Evolutionary conservation across 2,329 filamentous ascomycete species (phyloP).

Genomic region (Tolypocladium sp.): DNA sequence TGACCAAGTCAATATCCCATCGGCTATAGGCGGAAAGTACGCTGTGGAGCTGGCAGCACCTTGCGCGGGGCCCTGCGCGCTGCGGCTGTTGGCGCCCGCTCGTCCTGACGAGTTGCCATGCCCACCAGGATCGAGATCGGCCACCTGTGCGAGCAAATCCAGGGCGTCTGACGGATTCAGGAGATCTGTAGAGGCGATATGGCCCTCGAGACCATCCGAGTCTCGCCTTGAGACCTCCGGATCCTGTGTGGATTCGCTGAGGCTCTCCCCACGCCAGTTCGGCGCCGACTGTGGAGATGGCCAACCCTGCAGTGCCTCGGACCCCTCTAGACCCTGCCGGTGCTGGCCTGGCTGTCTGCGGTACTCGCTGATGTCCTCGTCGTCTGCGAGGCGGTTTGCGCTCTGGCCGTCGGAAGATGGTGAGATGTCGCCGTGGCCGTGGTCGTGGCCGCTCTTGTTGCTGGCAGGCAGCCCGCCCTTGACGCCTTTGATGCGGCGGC

Average conservation of each 20-base stretch:
- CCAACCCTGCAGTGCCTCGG: constrained; percentile 3
- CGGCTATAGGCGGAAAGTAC: constrained; percentile 22
- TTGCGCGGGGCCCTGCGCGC: constrained; percentile 3
- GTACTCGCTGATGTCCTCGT: constrained; percentile 5
- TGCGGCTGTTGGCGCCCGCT: constrained; percentile 5
- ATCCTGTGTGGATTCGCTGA: constrained; percentile 5
- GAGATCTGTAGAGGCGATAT: constrained; percentile 29
- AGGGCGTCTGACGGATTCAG: constrained; percentile 32
- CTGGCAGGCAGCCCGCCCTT: constrained; percentile 3
- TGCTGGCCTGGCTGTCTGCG: neutral
- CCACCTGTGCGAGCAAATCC: constrained; percentile 29
- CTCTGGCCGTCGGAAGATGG: neutral
- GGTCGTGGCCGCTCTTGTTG: neutral
- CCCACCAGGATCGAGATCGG: constrained; percentile 22
- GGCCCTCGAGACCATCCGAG: constrained; percentile 22
- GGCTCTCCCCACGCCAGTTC: constrained; percentile 7
- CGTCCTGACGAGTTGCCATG: constrained; percentile 6
- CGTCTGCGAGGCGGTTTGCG: constrained; percentile 1
- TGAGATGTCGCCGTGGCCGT: neutral
- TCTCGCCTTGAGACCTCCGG: constrained; percentile 5
- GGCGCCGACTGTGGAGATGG: constrained; percentile 6
- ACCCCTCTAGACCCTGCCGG: neutral
- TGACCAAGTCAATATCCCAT: constrained; percentile 17
- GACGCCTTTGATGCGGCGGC: constrained; percentile 22
- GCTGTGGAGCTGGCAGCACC: neutral